Evolutionary conservation across 2,329 filamentous ascomycete genomes (phyloP), one percentile per base, ranked within the genome.

Genomic region (Bimuria novae-zelandiae): DNA sequence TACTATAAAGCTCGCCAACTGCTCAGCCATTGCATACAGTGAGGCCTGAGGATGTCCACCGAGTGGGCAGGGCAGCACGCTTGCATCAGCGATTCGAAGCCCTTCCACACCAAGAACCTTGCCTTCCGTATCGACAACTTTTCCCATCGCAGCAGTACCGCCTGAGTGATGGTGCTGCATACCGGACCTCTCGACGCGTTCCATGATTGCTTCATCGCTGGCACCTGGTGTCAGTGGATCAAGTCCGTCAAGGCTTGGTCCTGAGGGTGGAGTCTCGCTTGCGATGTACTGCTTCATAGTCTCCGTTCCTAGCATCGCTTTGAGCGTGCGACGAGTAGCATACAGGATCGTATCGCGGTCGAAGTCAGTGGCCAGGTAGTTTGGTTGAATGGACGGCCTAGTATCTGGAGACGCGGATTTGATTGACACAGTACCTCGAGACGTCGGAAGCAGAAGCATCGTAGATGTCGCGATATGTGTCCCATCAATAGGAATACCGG

Each of bases 21-120:
- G 32, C 37, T 64, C 61, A 4, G 60, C 60, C 27, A 61, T 32
- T 7, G 60, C 61, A 52, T 62, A 62, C 16, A 57, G 25, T 3
- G 57, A 47, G n/a, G 52, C 56, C 40, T 61, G 57, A 19, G 46
- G 47, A 39, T 61, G 55, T 22, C 57, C 59, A 6, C 50, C 57
- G 11, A 61, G 19, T 16, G 57, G 51, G 33, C 49, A 21, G 4
- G 57, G 61, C 12, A 61, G 36, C 0, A 61, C 44, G 29, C 60
- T 61, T 3, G 53, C 61, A 41, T 64, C 60, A 7, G 36, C 51
- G 7, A 62, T 47, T 17, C 61, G 37, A 16, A 62, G 29, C 12
- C 57, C 51, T 4, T 50, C 23, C 3, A 60, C 51, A 8, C 60
- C 61, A 6, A 39, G 48, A 8, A 62, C 55, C 16, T 41, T 45